Evolutionary conservation across 1,284 basidiomycete genomes (phyloP).

Genomic region (Cystobasidiaceae sp.): DNA sequence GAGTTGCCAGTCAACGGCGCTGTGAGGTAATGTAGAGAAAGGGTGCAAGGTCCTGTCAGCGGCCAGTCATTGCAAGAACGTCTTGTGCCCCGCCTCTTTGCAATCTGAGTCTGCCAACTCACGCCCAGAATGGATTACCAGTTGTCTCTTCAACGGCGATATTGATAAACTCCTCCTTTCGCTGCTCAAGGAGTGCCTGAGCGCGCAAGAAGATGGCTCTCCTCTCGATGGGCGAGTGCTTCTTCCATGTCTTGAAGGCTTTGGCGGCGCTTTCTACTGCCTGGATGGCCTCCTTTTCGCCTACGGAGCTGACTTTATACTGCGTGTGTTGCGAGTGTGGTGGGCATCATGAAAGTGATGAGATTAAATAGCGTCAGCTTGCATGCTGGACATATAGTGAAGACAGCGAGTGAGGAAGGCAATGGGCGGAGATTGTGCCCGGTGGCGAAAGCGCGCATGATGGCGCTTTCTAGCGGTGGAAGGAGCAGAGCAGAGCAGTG

Average conservation of each 20-base stretch:
- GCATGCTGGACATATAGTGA: background rate
- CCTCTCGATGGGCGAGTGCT: constrained; percentile 9
- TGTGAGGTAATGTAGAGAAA: background rate
- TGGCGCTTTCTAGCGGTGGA: background rate
- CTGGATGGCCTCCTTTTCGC: background rate
- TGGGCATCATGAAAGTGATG: background rate
- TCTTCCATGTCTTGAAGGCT: constrained; percentile 19
- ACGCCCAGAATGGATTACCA: constrained; percentile 29
- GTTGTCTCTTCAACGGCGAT: constrained; percentile 33
- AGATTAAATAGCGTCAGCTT: background rate
- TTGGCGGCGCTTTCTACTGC: constrained; percentile 18
- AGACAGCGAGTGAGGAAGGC: background rate
- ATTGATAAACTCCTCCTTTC: constrained; percentile 32
- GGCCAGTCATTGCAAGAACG: background rate
- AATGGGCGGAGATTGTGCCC: too few relatives aligned
- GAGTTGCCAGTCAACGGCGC: constrained; percentile 20
- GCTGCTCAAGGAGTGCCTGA: constrained; percentile 24
- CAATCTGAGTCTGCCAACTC: constrained; percentile 21
- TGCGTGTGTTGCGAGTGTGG: background rate
- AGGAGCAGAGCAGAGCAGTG: background rate
- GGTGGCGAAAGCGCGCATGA: background rate
- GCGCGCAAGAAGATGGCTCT: constrained; percentile 37
- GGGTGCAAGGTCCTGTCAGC: background rate
- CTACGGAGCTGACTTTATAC: constrained; percentile 14
- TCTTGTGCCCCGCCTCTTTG: background rate